Evolutionary conservation across 805 yeast species (phyloP).

Genomic region (Brettanomyces custersianus): DNA sequence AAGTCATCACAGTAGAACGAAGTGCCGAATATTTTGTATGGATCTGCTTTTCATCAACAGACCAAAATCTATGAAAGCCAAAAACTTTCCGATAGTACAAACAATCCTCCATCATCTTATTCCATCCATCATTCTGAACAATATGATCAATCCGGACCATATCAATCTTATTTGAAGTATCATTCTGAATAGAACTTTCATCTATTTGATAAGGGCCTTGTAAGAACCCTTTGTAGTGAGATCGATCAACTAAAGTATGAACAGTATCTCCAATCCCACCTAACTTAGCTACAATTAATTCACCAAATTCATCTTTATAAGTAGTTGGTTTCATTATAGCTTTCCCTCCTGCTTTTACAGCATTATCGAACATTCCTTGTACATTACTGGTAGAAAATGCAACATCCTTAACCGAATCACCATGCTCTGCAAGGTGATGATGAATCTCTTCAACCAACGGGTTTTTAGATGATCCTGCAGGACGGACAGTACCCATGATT

Average conservation of each 20-base stretch:
- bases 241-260: conserved; percentile 56
- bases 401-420: conserved; percentile 76
- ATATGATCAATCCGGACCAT: conserved; percentile 56
- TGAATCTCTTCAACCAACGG: conserved; percentile 28
- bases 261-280: conserved; percentile 51
- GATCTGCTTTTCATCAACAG: conserved; percentile 74
- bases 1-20: conserved; percentile 69
- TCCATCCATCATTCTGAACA: conserved; percentile 73
- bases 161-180: conserved; percentile 13
- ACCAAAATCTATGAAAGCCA: conserved; percentile 76
- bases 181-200: background rate
- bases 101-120: conserved; percentile 51
- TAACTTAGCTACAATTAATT: conserved; percentile 42
- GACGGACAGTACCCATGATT: conserved; percentile 31
- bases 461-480: conserved; percentile 9
- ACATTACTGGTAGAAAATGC: conserved; percentile 54
- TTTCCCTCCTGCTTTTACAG: conserved; percentile 43
- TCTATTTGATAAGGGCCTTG: conserved; percentile 15
- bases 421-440: conserved; percentile 45
- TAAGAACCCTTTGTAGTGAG: conserved; percentile 18
- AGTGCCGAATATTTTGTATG: conserved; percentile 62
- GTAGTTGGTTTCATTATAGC: conserved; percentile 19
- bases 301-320: conserved; percentile 38
- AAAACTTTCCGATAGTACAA: conserved; percentile 50
- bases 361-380: conserved; percentile 32